Evolutionary conservation across 352 stramenopile genomes (phyloP).

Genomic region (Phytophthora hibernalis): DNA sequence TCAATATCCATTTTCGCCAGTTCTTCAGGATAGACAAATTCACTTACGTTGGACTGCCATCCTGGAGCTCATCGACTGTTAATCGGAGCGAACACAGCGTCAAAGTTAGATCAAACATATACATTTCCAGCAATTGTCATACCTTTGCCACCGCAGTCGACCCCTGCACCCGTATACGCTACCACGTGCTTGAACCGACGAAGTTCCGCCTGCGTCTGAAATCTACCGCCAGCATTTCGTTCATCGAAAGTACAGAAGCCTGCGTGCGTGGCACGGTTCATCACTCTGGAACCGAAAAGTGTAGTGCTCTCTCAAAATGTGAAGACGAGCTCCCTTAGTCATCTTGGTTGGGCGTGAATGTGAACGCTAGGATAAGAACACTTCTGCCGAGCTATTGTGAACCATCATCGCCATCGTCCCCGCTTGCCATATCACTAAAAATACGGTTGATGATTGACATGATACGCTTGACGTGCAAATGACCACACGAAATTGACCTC

Average conservation of each 20-base stretch:
- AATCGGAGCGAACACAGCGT: neutral
- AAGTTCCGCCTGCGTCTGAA: slow-evolving; percentile 78
- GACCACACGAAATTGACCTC: neutral
- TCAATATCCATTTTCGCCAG: neutral
- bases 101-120: neutral
- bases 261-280: slow-evolving; percentile 69
- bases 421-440: slow-evolving; percentile 30
- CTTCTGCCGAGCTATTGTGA: slow-evolving; percentile 14
- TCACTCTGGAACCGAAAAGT: slow-evolving; percentile 14
- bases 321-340: neutral
- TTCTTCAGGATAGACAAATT: neutral
- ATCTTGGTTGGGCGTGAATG: neutral
- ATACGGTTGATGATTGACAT: slow-evolving; percentile 16
- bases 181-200: slow-evolving; percentile 82
- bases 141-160: slow-evolving; percentile 70
- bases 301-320: slow-evolving; percentile 8
- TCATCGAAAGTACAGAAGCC: slow-evolving; percentile 84
- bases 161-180: slow-evolving; percentile 46
- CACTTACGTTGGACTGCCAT: slow-evolving; percentile 54
- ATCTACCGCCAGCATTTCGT: slow-evolving; percentile 76
- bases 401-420: slow-evolving; percentile 24
- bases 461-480: neutral
- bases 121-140: neutral
- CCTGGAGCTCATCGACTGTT: slow-evolving; percentile 49
- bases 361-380: slow-evolving; percentile 27